Conservation (phyloP, 495 filamentous ascomycete genomes). For the Tuber calosporum region DNA sequence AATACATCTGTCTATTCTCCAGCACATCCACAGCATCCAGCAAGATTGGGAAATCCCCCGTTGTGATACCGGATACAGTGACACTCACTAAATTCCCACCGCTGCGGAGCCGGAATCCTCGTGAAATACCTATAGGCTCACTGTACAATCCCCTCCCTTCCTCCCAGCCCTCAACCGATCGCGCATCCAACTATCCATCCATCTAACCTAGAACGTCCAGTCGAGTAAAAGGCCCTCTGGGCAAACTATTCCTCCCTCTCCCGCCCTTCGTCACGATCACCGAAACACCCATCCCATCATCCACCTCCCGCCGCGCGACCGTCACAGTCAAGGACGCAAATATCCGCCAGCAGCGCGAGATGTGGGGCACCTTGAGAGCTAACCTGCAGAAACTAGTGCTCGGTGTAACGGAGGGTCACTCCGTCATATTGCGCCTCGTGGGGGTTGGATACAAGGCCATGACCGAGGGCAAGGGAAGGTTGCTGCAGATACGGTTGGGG, state of each 20-base stretch:
- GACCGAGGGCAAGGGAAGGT: slow-evolving; percentile 58
- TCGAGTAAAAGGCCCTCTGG: slow-evolving; percentile 34
- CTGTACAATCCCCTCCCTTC: slow-evolving; percentile 49
- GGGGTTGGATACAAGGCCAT: slow-evolving; percentile 92
- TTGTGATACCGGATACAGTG: slow-evolving; percentile 79
- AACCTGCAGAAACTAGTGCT: slow-evolving; percentile 83
- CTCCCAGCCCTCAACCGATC: background rate
- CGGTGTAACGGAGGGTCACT: slow-evolving; percentile 93
- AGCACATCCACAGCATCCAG: slow-evolving; percentile 59
- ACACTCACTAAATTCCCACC: slow-evolving; percentile 61
- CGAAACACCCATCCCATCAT: slow-evolving; percentile 54
- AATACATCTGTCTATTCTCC: slow-evolving; percentile 55
- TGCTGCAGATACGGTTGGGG: slow-evolving; percentile 87
- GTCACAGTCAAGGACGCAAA: slow-evolving; percentile 59
- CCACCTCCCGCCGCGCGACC: slow-evolving; percentile 52
- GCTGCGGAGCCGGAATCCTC: slow-evolving; percentile 47
- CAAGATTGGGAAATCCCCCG: slow-evolving; percentile 72
- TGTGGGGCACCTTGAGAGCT: slow-evolving; percentile 93
- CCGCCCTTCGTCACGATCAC: slow-evolving; percentile 59
- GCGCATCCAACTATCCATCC: background rate
- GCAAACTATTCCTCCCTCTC: slow-evolving; percentile 55
- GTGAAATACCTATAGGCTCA: slow-evolving; percentile 50
- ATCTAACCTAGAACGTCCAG: slow-evolving; percentile 40
- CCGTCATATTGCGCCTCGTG: slow-evolving; percentile 83
- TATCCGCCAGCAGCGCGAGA: slow-evolving; percentile 71